Evolutionary conservation across 495 filamentous ascomycete species (phyloP).

Genomic region (Neurospora cerealis): DNA sequence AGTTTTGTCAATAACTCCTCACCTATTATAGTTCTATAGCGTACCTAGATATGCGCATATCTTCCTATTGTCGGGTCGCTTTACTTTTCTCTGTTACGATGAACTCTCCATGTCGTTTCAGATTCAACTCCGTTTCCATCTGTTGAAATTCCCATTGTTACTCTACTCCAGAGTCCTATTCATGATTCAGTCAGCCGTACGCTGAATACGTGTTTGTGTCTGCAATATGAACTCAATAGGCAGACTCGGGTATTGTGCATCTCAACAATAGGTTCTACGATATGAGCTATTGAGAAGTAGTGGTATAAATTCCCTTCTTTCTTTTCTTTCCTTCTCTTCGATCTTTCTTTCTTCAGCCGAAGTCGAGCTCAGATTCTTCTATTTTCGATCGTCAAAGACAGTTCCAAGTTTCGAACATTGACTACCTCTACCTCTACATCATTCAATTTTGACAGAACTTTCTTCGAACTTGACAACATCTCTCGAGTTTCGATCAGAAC

Average conservation of each 20-base stretch:
- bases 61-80: background rate
- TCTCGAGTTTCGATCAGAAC: background rate
- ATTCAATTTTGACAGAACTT: background rate
- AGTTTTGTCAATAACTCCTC: background rate
- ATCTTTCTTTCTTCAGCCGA: background rate
- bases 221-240: background rate
- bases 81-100: background rate
- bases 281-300: background rate
- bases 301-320: background rate
- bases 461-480: background rate
- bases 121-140: background rate
- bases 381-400: background rate
- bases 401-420: background rate
- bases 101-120: background rate
- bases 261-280: background rate
- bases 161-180: background rate
- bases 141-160: background rate
- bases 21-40: background rate
- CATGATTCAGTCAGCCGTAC: background rate
- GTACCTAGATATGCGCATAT: background rate
- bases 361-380: background rate
- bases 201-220: background rate
- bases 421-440: background rate
- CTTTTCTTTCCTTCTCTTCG: background rate
- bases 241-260: background rate